These are phyloP conservation scores for Sphenostylis stenocarpa DNA, from an alignment of 306 rosid genomes.

Conservation along the genomic window DNA sequence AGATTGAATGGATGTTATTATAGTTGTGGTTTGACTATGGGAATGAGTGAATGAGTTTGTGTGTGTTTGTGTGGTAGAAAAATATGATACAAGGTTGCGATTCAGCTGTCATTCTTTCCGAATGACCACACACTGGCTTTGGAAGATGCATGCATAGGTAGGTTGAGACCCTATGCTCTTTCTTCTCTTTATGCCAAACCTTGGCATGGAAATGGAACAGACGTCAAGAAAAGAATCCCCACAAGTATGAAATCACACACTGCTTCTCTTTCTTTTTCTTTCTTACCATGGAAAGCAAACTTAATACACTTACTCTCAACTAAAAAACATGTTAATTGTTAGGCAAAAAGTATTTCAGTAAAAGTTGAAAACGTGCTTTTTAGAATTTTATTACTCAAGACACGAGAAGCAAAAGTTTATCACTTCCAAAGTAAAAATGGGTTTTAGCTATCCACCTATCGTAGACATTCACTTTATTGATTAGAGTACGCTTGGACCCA, in stretches of 20 bases:
- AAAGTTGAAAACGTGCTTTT: too few species aligned
- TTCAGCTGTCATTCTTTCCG: constrained; percentile 42
- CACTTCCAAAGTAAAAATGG: too few species aligned
- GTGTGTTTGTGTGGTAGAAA: constrained; percentile 15
- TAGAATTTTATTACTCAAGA: too few species aligned
- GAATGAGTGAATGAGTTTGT: constrained; percentile 4
- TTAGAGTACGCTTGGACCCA: too few species aligned
- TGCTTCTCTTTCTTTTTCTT: background rate
- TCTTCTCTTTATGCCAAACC: background rate
- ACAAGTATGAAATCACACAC: constrained; percentile 10
- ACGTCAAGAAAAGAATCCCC: constrained; percentile 21
- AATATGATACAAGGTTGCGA: constrained; percentile 38
- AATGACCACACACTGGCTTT: constrained; percentile 43
- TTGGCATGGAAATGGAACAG: constrained; percentile 20
- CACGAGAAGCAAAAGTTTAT: too few species aligned
- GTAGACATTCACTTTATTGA: too few species aligned
- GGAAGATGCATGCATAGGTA: constrained; percentile 36
- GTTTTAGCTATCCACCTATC: too few species aligned
- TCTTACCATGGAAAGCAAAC: background rate
- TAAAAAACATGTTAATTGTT: too few species aligned
- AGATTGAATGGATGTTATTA: background rate
- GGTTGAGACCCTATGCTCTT: constrained; percentile 32
- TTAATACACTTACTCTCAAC: background rate
- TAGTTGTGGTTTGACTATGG: constrained; percentile 7
- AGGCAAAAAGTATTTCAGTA: too few species aligned